These are phyloP conservation scores for Xerocomellus chrysenteron DNA, from an alignment of 768 basidiomycete species.

Conservation along the genomic window DNA sequence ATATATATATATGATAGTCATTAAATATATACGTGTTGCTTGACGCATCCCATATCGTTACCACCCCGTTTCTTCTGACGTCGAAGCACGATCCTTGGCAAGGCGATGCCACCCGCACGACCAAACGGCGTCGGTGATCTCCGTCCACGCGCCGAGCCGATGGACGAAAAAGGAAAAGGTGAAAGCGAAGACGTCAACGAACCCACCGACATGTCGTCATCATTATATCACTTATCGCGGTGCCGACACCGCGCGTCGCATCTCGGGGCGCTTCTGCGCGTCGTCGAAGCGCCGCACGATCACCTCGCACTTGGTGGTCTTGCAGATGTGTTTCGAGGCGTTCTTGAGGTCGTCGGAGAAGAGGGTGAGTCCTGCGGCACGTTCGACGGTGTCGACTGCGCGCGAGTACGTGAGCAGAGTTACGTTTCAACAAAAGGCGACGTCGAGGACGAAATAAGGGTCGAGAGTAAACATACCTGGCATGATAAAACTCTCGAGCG, in stretches of 20 bases:
- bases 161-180: too few relatives aligned
- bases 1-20: slow-evolving; percentile 22
- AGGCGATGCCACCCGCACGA: too few relatives aligned
- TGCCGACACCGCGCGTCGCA: slow-evolving; percentile 53
- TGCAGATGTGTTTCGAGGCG: slow-evolving; percentile 82
- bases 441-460: too few relatives aligned
- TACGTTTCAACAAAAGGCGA: too few relatives aligned
- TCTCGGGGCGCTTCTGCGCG: slow-evolving; percentile 63
- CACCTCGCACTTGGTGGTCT: slow-evolving; percentile 84
- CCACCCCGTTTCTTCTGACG: neutral
- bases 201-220: neutral
- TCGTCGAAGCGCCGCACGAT: slow-evolving; percentile 91
- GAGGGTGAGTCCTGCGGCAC: slow-evolving; percentile 82
- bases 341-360: slow-evolving; percentile 80
- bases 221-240: neutral
- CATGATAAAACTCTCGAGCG: slow-evolving; percentile 76
- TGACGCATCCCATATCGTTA: slow-evolving; percentile 21
- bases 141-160: neutral
- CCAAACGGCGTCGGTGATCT: too few relatives aligned
- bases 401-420: neutral
- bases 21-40: slow-evolving; percentile 27
- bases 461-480: slow-evolving; percentile 52
- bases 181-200: slow-evolving; percentile 8
- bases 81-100: neutral
- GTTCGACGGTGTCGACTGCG: slow-evolving; percentile 88